phyloP scores from a whole-genome alignment of 1,284 basidiomycete species.

The Sutorius eximius region DNA sequence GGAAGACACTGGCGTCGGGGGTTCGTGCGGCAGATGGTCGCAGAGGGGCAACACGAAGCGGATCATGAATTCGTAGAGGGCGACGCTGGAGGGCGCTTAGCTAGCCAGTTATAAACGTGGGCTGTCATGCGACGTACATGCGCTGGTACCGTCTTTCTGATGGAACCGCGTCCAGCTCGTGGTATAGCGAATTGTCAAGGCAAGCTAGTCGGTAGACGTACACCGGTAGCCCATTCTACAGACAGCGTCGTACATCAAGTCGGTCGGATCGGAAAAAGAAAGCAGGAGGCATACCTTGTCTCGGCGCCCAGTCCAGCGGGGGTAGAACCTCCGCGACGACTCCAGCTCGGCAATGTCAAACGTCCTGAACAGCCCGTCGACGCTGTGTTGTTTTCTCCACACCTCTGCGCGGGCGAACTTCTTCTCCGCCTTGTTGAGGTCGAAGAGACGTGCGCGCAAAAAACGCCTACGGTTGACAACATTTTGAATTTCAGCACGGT shows the following conservation, averaged over 20 bases:
- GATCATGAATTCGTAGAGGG: conserved; percentile 65
- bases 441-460: conserved; percentile 68
- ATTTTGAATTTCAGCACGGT: neutral
- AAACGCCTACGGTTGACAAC: conserved; percentile 61
- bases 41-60: conserved; percentile 66
- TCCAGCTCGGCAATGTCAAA: conserved; percentile 64
- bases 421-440: conserved; percentile 60
- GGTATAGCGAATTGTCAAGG: conserved; percentile 50
- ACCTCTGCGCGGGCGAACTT: conserved; percentile 65
- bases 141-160: conserved; percentile 61
- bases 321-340: conserved; percentile 61
- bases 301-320: conserved; percentile 75
- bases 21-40: conserved; percentile 57
- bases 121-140: conserved; percentile 51
- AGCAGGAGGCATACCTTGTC: conserved; percentile 54
- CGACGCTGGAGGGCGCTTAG: conserved; percentile 39
- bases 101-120: neutral
- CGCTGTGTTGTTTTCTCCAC: conserved; percentile 63
- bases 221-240: conserved; percentile 64
- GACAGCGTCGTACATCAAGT: neutral
- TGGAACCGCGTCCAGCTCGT: conserved; percentile 57
- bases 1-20: conserved; percentile 57
- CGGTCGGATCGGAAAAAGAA: neutral
- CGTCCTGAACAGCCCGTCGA: conserved; percentile 59
- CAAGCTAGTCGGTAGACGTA: conserved; percentile 71